Evolutionary conservation across 148 eudicot species (phyloP).

Genomic region (Beta vulgaris): DNA sequence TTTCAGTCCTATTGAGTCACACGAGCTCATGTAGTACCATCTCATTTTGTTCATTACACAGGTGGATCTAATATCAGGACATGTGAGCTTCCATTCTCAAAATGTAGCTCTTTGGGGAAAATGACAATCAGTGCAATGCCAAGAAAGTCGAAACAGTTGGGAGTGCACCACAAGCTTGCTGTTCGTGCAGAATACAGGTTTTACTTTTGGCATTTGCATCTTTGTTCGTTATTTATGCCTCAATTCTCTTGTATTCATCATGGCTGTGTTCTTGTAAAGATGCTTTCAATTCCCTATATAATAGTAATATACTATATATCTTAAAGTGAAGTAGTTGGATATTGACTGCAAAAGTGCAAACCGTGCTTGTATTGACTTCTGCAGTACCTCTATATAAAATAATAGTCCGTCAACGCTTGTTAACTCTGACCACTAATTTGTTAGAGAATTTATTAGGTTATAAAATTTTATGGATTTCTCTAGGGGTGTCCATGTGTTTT

Average conservation of each 20-base stretch:
- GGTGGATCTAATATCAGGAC: slow-evolving; percentile 47
- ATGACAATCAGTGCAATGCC: slow-evolving; percentile 27
- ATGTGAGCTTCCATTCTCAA: slow-evolving; percentile 31
- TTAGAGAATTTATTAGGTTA: not conserved
- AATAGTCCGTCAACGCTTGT: not conserved
- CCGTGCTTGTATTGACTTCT: not conserved
- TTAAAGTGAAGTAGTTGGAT: not conserved
- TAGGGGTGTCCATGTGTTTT: too few species aligned
- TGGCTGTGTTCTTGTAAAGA: not conserved
- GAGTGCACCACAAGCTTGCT: slow-evolving; percentile 29
- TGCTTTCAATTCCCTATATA: not conserved
- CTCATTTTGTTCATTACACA: slow-evolving; percentile 14
- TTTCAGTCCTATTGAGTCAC: not conserved
- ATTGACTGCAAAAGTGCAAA: not conserved
- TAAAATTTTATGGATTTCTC: too few species aligned
- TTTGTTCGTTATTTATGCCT: not conserved
- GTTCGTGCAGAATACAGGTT: slow-evolving; percentile 51
- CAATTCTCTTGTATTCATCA: not conserved
- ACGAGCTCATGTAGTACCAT: not conserved
- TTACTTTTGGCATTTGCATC: slow-evolving; percentile 3
- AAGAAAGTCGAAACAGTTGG: slow-evolving; percentile 34
- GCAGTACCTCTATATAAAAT: not conserved
- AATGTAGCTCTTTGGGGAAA: slow-evolving; percentile 31
- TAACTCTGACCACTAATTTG: not conserved
- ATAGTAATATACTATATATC: too few species aligned